Evolutionary conservation across 1,139 yeast species (phyloP), one percentile per base, ranked within the genome.

Genomic region (Sugiyamaella grinbergsii): DNA sequence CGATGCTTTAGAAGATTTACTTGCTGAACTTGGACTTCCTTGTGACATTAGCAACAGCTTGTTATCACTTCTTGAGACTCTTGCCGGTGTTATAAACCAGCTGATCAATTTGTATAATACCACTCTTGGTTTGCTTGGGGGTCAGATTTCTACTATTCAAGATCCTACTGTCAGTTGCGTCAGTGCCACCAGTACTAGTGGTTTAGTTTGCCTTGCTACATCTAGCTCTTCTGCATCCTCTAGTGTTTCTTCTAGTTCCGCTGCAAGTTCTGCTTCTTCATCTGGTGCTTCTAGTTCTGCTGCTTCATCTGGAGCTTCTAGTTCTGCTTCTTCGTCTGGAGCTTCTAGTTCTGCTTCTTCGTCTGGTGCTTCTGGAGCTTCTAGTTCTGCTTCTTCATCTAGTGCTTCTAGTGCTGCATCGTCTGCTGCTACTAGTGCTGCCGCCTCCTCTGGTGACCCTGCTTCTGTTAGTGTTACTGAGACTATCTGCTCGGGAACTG

Each of bases 361-460:
- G 18, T 16, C 42, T 13, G 10, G 28, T 16, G 6, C 23, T n/a
- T 15, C 48, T 20, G 23, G 31, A 15, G 29, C 46, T n/a, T 13
- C 36, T 19, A 13, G 32, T 16, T 6, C 29, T 6, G 31, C 11
- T 16, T 28, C 32, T 34, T 32, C 45, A 7, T 26, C 38, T 18
- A 18, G 28, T 42, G 33, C 26, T 13, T 29, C 45, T 5, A 8
- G 38, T 20, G 37, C 26, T 20, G 18, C 45, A 18, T 7, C 22
- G 2, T 41, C 45, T 2, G 28, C 22, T 13, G 38, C 28, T 24
- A 16, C n/a, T 23, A 6, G 40, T 11, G 2, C 39, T 13, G 41
- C 23, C 7, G 18, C 48, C 15, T 36, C 33, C n/a, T 16, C 41
- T n/a, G 7, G 28, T n/a, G 52, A 62, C 39, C 53, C 57, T 11